A percentile compares a stretch with the other conserved stretches of the same genome.
These are phyloP conservation scores for Salvia splendens DNA, from an alignment of 257 asterid species.

Conservation along the genomic window DNA sequence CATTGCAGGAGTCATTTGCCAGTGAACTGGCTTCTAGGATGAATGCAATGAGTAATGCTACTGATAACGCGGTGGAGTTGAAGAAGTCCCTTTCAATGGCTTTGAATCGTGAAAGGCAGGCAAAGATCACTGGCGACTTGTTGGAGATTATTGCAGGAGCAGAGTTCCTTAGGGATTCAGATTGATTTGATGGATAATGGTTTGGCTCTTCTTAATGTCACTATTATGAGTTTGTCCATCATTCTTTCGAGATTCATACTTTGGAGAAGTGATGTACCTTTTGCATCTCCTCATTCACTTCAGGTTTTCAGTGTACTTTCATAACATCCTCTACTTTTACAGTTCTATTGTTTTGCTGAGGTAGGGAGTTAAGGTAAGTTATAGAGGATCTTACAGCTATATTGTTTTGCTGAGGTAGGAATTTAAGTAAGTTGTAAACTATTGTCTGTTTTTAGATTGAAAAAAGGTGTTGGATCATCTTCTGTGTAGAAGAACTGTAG, in stretches of 20 bases:
- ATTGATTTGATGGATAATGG: slow-evolving; percentile 12
- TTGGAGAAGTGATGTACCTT: slow-evolving; percentile 12
- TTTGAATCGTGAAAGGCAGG: slow-evolving; percentile 71
- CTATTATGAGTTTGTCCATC: background rate
- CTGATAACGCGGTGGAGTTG: slow-evolving; percentile 70
- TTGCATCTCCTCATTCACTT: slow-evolving; percentile 12
- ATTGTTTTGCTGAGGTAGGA: slow-evolving; percentile 19
- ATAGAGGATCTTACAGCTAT: background rate
- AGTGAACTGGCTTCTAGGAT: slow-evolving; percentile 74
- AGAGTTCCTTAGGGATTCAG: slow-evolving; percentile 45
- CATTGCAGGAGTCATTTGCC: slow-evolving; percentile 81
- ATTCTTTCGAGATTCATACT: slow-evolving; percentile 5
- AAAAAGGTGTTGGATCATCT: background rate
- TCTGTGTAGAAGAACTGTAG: background rate
- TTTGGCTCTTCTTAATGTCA: slow-evolving; percentile 1
- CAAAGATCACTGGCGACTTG: slow-evolving; percentile 69
- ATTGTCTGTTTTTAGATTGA: background rate
- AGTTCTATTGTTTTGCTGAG: slow-evolving; percentile 15
- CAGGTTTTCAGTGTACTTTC: background rate
- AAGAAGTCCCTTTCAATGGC: slow-evolving; percentile 55
- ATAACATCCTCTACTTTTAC: background rate
- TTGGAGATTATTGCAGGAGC: slow-evolving; percentile 83
- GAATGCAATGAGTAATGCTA: slow-evolving; percentile 78
- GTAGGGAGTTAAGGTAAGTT: background rate
- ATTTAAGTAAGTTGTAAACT: background rate